Conservation (phyloP, 345 rosid species). For the Litchi chinensis region DNA sequence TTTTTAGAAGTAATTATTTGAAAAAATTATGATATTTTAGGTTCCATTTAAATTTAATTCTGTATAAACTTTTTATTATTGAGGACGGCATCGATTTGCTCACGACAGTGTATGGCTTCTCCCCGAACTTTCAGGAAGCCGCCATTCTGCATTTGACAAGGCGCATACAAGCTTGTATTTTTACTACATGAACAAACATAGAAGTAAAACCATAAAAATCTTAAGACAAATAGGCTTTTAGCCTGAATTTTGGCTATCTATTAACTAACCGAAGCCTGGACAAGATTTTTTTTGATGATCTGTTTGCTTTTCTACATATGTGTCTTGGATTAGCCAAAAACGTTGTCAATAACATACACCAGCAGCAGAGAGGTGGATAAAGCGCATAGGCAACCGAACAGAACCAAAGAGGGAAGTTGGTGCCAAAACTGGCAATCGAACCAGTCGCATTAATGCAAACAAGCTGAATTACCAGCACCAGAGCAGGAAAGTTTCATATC, state of each 20-base stretch:
- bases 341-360: slow-evolving; percentile 52
- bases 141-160: background rate
- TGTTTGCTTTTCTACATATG: background rate
- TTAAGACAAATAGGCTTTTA: background rate
- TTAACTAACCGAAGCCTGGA: background rate
- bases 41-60: too few species aligned
- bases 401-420: slow-evolving; percentile 57
- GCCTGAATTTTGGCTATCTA: background rate
- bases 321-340: slow-evolving; percentile 34
- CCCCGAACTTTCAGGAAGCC: too few species aligned
- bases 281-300: background rate
- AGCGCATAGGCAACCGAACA: slow-evolving; percentile 41
- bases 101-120: too few species aligned
- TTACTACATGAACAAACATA: background rate
- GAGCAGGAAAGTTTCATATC: slow-evolving; percentile 56
- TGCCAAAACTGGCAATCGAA: slow-evolving; percentile 43
- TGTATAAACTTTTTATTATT: too few species aligned
- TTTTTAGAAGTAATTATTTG: too few species aligned
- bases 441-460: slow-evolving; percentile 48
- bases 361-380: slow-evolving; percentile 49
- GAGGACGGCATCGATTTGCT: too few species aligned
- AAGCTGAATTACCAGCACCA: slow-evolving; percentile 42
- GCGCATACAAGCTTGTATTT: background rate
- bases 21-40: too few species aligned
- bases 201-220: background rate